Base-by-base conservation (phyloP, 2,329 filamentous ascomycete genomes). In the Colletotrichum acutatum region DNA sequence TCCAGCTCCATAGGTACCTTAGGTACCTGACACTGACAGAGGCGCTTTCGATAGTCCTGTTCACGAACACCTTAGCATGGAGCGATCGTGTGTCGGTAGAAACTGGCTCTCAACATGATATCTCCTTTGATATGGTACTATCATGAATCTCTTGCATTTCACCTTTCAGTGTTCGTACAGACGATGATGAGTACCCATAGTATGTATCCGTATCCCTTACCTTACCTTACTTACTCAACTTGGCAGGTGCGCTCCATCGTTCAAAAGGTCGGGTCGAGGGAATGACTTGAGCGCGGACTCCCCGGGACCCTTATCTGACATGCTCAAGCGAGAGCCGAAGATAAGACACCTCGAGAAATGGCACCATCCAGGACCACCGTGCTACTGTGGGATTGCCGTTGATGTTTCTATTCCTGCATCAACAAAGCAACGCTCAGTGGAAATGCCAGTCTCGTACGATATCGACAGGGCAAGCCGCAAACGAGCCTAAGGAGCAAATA, bases 341-440 rank as follows among this genome's bases (percentile, higher is more conserved):
- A 67, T 67, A 67, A 61, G 61, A 69, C 61, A 58, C 26, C n/a
- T 30, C n/a, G 14, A 54, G 54, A 58, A 16, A 14, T 19, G 14
- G 52, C 7, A 34, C 32, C 32, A 58, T 11, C 9, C 46, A 24
- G 28, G 19, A 32, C 26, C 19, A 16, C 22, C 12, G 46, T 63
- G 46, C 46, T n/a, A 34, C 11, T 14, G 46, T 34, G 16, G n/a
- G 16, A 62, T 69, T 59, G 28, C 61, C 68, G 54, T 64, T 52
- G 26, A 53, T 22, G 66, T 49, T 54, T 60, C 66, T 53, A 58
- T 37, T 67, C 19, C 57, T 71, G 58, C 64, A 68, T 56, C 63
- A 52, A 16, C 49, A 71, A 68, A 68, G 64, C 70, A 64, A 60
- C 37, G 57, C 58, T 64, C 56, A 46, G 58, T 42, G 14, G n/a